These are phyloP conservation scores for Kwoniella heveanensis DNA, from an alignment of 768 basidiomycete species.

Conservation along the genomic window DNA sequence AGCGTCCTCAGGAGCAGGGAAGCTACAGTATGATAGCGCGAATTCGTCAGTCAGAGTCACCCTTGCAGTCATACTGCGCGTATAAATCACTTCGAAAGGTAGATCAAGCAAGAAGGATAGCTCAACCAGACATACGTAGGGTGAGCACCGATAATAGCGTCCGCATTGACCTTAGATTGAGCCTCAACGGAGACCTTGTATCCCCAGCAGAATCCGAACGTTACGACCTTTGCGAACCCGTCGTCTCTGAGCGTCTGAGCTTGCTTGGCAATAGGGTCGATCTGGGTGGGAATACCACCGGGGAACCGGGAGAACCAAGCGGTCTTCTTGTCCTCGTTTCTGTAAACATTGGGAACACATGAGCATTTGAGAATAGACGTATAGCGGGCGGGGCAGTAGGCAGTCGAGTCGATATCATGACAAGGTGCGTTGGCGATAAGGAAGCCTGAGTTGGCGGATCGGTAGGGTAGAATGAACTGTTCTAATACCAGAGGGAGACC, in stretches of 20 bases:
- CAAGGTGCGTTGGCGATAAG: no score
- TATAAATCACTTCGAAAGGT: no score
- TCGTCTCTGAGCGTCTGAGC: slow-evolving; percentile 28
- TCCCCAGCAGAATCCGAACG: slow-evolving; percentile 51
- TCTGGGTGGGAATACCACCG: slow-evolving; percentile 59
- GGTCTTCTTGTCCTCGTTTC: slow-evolving; percentile 56
- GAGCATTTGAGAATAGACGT: no score
- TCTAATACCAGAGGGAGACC: no score
- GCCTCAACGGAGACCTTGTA: slow-evolving; percentile 32
- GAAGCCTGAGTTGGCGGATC: no score
- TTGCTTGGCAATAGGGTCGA: slow-evolving; percentile 17
- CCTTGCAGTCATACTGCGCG: no score
- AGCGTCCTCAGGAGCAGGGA: slow-evolving; percentile 59
- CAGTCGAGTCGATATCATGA: no score
- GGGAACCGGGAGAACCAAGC: slow-evolving; percentile 62
- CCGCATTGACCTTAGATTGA: slow-evolving; percentile 50
- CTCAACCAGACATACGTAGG: slow-evolving; percentile 61
- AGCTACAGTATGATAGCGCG: slow-evolving; percentile 19
- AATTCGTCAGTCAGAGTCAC: background rate
- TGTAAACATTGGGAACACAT: no score
- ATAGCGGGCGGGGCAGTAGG: no score
- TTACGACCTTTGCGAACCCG: slow-evolving; percentile 30
- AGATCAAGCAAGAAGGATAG: no score
- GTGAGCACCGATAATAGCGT: slow-evolving; percentile 47
- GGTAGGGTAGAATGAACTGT: no score